Evolutionary conservation across 2,329 filamentous ascomycete genomes (phyloP), one percentile per base, ranked within the genome.

Genomic region (Epichloe sylvatica): DNA sequence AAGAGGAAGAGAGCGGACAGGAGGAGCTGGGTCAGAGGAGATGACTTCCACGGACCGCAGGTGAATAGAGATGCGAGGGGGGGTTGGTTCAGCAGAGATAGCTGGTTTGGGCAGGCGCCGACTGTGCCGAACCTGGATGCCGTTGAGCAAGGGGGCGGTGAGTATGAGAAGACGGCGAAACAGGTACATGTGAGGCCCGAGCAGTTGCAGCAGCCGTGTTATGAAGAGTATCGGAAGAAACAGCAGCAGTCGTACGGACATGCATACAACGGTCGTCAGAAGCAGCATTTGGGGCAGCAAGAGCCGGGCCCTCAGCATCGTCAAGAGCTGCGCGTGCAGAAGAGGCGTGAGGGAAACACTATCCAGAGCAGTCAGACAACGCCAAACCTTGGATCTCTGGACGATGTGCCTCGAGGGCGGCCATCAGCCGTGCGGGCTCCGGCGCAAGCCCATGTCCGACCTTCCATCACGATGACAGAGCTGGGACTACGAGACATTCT

Each of bases 401-500:
- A 45, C 40, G 56, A 47, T n/a, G 49, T 41, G 12, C 47, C 52
- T 8, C 43, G 51, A 23, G 49, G 50, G 4, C 49, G 50, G 34
- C 48, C 43, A 13, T 46, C 51, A 3, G 41, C 41, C 21, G 40
- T 49, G 11, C 44, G 51, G 6, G 21, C 40, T 23, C 52, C 51
- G 6, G 54, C 53, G 5, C 54, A 53, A 44, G 52, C 55, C 5
- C 57, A 55, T 33, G 46, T 60, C 11, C 53, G 57, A 33, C 53
- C 55, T 2, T 60, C 58, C 3, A 54, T 52, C 8, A 63, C 73
- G 0, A 55, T 53, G 19, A 62, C 73, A 0, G 75, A 78, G 53
- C 67, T 69, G 11, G 74, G 74, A 1, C 59, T 80, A 25, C 65
- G 69, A 1, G 65, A 72, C 52, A 79, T 80, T 30, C 62, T 80